A percentile compares a stretch with the other conserved stretches of the same genome.
Conservation (phyloP, 1,139 yeast species). For the Scheffersomyces illinoinensis region DNA sequence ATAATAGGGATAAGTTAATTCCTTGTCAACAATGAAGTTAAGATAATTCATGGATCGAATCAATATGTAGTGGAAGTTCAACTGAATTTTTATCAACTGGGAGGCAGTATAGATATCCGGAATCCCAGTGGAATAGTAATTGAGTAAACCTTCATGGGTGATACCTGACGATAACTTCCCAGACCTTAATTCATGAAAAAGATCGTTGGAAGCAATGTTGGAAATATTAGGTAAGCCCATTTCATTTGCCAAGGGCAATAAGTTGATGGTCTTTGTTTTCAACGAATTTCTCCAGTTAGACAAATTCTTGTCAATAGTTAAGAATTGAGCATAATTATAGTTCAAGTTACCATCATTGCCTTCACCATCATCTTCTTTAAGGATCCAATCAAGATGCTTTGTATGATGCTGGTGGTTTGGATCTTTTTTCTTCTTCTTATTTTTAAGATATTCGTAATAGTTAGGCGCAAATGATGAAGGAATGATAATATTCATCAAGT, state of each 20-base stretch:
- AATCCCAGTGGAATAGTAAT: slow-evolving; percentile 33
- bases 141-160: slow-evolving; percentile 31
- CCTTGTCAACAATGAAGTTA: slow-evolving; percentile 49
- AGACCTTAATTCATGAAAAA: slow-evolving; percentile 35
- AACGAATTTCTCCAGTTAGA: slow-evolving; percentile 45
- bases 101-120: slow-evolving; percentile 45
- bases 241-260: slow-evolving; percentile 29
- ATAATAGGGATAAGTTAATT: slow-evolving; percentile 39
- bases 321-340: slow-evolving; percentile 47
- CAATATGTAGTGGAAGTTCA: slow-evolving; percentile 46
- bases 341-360: slow-evolving; percentile 53
- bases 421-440: slow-evolving; percentile 21
- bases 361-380: slow-evolving; percentile 52
- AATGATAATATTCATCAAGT: slow-evolving; percentile 46
- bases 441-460: slow-evolving; percentile 47
- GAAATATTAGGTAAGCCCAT: slow-evolving; percentile 40
- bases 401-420: slow-evolving; percentile 22
- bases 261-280: slow-evolving; percentile 29
- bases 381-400: slow-evolving; percentile 45
- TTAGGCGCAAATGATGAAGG: slow-evolving; percentile 53
- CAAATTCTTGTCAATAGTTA: slow-evolving; percentile 45
- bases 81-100: slow-evolving; percentile 43
- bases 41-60: slow-evolving; percentile 48
- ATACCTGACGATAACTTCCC: slow-evolving; percentile 18
- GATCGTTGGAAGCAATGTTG: slow-evolving; percentile 22